Evolutionary conservation across 208 protist genomes (phyloP), one percentile per base, ranked within the genome.

Genomic region (Porcisia hertigi): DNA sequence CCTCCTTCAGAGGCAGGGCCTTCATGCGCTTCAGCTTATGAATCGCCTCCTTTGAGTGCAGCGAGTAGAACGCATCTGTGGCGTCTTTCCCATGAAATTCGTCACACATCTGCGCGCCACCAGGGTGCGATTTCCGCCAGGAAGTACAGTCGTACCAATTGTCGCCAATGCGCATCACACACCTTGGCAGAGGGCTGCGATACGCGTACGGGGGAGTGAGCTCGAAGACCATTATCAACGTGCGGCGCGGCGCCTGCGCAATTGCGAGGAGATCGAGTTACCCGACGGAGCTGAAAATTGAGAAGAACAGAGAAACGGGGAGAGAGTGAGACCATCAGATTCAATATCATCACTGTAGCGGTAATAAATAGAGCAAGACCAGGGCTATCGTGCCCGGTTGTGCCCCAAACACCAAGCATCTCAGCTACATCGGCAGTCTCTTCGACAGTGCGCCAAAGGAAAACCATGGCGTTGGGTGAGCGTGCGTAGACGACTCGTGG

Each of bases 91-190:
- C 84, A 72, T 95, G 88, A 71, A 95, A 95, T 55, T 90, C 81
- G 55, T 95, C 91, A 71, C 86, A 90, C 62, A 95, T 77, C 80
- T 92, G 79, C 23, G 88, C 87, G 43, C 88, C 91, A 41, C 91
- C 88, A 58, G 88, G 91, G 83, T 95, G 91, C 20, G 86, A 87
- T 62, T 88, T 85, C 59, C 91, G 82, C 86, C 88, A 95, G n/a
- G 86, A 77, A 3, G 91, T 93, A 71, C 85, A 89, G 82, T 95
- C 91, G 69, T 95, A 95, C 91, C 88, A 93, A 66, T 80, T 91
- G 72, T 95, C 88, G 63, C 81, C 88, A 53, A 95, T 89, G 43
- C 91, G 88, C 49, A 95, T 85, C 43, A 95, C 76, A 71, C 88
- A 95, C 86, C 92, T 95, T 63, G 91, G 87, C 58, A 91, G 58